Evolutionary conservation across 139 green algal species (phyloP), one percentile per base, ranked within the genome.

Genomic region (Eudorina sp.): DNA sequence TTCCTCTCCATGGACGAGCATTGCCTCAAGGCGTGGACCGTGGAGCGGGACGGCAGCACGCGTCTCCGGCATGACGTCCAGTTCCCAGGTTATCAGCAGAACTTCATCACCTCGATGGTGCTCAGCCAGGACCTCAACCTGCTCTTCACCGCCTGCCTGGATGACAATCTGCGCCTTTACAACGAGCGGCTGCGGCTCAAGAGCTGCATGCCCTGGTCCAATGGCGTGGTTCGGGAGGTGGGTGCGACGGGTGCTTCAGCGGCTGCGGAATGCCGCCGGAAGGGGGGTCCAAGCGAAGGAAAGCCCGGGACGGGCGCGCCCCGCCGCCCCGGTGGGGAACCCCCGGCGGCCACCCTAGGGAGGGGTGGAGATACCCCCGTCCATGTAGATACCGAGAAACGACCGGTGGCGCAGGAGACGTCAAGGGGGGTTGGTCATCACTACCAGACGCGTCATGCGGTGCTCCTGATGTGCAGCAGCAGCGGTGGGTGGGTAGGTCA

Each of bases 201-300:
- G 31, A 88, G 88, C 18, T 78, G 43, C 81, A 92, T 94, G 91
- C 88, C 91, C 21, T 94, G 91, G 91, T 53, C 62, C 40, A 94
- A 94, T 46, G 91, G 91, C 5, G 34, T 84, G 8, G 88, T 92
- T 48, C 40, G 81, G n/a, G 77, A 90, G 60, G 88, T 92, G 69
- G 19, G 27, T 72, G 19, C 21, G 21, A 6, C 23, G 55, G 55
- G 55, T 66, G n/a, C n/a, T n/a, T n/a, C n/a, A n/a, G n/a, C n/a
- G n/a, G n/a, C n/a, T n/a, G n/a, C n/a, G n/a, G n/a, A n/a, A n/a
- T n/a, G n/a, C n/a, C n/a, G n/a, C n/a, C n/a, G n/a, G n/a, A n/a
- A n/a, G n/a, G n/a, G n/a, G n/a, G n/a, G n/a, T n/a, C n/a, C n/a
- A n/a, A n/a, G n/a, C n/a, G n/a, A n/a, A n/a, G n/a, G n/a, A n/a